These are phyloP conservation scores for Coemansia sp. DNA, from an alignment of 192 early-diverging fungal genomes.

Conservation along the genomic window DNA sequence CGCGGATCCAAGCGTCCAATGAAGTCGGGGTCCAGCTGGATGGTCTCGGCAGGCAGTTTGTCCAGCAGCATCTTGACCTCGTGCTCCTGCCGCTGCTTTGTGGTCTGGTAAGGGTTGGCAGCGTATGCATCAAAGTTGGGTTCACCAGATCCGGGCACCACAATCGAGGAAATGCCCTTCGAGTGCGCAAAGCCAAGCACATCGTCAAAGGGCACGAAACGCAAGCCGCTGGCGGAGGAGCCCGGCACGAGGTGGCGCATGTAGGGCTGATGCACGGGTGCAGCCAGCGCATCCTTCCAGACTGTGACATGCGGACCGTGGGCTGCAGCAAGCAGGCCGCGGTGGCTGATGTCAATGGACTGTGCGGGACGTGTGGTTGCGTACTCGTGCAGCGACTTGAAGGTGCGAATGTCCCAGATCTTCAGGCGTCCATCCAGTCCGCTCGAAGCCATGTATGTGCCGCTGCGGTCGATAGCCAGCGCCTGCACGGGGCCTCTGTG, in stretches of 20 bases:
- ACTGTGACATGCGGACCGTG: constrained; percentile 76
- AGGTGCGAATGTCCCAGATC: constrained; percentile 91
- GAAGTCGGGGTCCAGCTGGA: constrained; percentile 78
- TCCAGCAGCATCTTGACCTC: constrained; percentile 89
- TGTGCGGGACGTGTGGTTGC: constrained; percentile 75
- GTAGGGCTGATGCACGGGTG: constrained; percentile 81
- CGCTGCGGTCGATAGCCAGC: constrained; percentile 77
- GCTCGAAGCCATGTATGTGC: constrained; percentile 87
- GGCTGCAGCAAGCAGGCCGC: constrained; percentile 80
- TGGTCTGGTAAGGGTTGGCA: constrained; percentile 91
- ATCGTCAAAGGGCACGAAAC: constrained; percentile 97
- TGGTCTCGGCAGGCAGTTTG: constrained; percentile 94
- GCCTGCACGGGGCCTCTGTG: constrained; percentile 85
- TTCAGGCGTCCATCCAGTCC: constrained; percentile 89
- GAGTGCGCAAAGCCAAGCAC: constrained; percentile 83
- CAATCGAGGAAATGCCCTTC: constrained; percentile 73
- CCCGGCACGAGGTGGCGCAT: constrained; percentile 74
- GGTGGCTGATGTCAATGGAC: constrained; percentile 79
- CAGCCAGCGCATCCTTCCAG: constrained; percentile 85
- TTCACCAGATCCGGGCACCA: constrained; percentile 93
- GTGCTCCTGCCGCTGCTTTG: constrained; percentile 80
- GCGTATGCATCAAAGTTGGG: constrained; percentile 94
- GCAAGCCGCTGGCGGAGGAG: constrained; percentile 56
- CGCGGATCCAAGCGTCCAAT: constrained; percentile 78
- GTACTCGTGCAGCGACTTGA: constrained; percentile 79